Base-by-base conservation (phyloP, 192 early-diverging fungal genomes). In the Backusella psychrophila region DNA sequence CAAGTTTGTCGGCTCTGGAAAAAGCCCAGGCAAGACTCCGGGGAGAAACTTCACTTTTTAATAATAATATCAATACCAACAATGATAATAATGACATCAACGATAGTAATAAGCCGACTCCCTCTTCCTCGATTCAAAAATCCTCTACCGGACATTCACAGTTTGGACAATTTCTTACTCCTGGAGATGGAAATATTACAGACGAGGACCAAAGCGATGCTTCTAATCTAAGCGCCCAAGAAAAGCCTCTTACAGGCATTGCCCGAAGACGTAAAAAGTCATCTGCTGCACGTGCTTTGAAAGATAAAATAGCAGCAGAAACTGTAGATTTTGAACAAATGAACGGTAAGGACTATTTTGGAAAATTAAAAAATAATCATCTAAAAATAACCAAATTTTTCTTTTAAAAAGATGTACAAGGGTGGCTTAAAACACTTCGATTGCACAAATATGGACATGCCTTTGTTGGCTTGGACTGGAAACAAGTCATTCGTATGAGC, bases 381-480 rank as follows among this genome's bases (percentile, higher is more conserved):
- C 56, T 63, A 63, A 63, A 63, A 63, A 63, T 63, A 63, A 63
- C 44, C 21, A 59, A 33, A 36, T 2, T n/a, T 26, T 14, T 14
- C 46, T 49, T 6, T n/a, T 44, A 11, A 44, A 44, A 44, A 49
- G 80, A 81, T 59, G 80, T 81, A n/a, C 80, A 81, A 49, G 70
- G 46, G 12, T 81, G 80, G 80, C 41, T 81, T 19, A 73, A 76
- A 63, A 81, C 73, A 66, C 39, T 81, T n/a, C 46, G 80, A 63
- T 69, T 81, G 66, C 80, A 81, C 41, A 81, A 81, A 59, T 81
- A 81, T 52, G 76, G 76, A 19, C 73, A 81, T 71, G 80, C 80
- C 0, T 81, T 81, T 56, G 59, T 73, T 31, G 80, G 80, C 7
- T 21, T 81, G 15, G 49, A 74, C 21, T 81, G 80, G 80, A 73